Base-by-base conservation (phyloP, 2,329 filamentous ascomycete species). In the Ascochyta rabiei region DNA sequence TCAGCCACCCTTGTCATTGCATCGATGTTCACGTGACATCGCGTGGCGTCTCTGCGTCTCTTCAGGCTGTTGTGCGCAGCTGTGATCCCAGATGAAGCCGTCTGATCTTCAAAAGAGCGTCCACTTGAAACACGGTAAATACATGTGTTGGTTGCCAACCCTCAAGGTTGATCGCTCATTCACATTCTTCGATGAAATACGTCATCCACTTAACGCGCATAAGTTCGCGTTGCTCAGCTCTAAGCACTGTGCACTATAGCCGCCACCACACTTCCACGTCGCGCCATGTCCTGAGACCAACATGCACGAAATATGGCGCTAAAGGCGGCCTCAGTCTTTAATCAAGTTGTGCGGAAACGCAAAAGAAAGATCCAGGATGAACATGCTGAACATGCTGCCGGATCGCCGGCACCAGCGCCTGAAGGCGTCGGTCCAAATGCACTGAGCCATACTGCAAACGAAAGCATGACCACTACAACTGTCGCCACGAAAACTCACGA, bases 401-500 rank as follows among this genome's bases (percentile, higher is more conserved):
- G 56, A 64, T 16, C 34, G 33, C 15, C 48, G 9, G 23, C 42
- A 26, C 45, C 59, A 10, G 57, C 40, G 38, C 31, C 41, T 8
- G 28, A 53, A 21, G 41, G 13, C 15, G 24, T 15, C 3, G 31
- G 31, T 31, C 12, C 46, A 24, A 62, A 66, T 19, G 38, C 21
- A 9, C 45, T 56, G 31, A 57, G 51, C 24, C 50, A 53, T 19
- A 40, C 47, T 42, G 23, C 53, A 3, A 55, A 54, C 40, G 50
- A 56, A 9, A 49, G 46, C 10, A 62, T 66, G 2, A 73, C 73
- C 4, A 81, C 76, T 3, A 78, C 76, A 1, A 79, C 72, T 18
- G 69, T 86, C 15, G 79, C 81, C 3, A 85, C 83, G 1, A 86
- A 86, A 67, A 81, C 77, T 23, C 76, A 82, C 42, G 83, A 86